A percentile compares a stretch with the other conserved stretches of the same genome.
phyloP scores from a whole-genome alignment of 306 rosid species.

The Cucurbita pepo region DNA sequence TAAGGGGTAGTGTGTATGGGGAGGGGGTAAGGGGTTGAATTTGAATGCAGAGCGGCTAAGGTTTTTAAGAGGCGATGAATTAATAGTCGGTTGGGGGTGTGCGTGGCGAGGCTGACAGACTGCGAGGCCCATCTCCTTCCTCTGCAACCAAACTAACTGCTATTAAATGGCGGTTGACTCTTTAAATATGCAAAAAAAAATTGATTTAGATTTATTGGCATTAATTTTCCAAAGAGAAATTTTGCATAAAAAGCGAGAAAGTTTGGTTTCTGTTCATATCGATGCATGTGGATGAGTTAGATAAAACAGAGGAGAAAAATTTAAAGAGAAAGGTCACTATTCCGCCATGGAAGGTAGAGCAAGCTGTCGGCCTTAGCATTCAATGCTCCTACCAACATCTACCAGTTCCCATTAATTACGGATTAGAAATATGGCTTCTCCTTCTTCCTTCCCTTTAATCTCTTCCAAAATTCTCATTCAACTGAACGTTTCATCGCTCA shows the following conservation, averaged over 20 bases:
- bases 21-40: not conserved
- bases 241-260: not conserved
- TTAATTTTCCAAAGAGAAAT: not conserved
- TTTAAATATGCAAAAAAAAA: not conserved
- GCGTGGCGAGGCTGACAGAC: not conserved
- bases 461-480: not conserved
- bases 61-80: not conserved
- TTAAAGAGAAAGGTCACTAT: not conserved
- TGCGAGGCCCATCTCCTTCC: not conserved
- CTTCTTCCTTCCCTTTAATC: not conserved
- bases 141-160: not conserved
- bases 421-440: not conserved
- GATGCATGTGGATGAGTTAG: not conserved
- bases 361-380: not conserved
- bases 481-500: not conserved
- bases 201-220: not conserved
- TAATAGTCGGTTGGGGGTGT: not conserved
- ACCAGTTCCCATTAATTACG: constrained; percentile 36
- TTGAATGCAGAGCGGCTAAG: not conserved
- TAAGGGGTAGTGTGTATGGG: not conserved
- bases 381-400: constrained; percentile 43
- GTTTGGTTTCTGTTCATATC: not conserved
- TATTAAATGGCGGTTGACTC: constrained; percentile 1
- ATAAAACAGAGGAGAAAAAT: too few relatives aligned
- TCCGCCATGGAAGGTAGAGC: constrained; percentile 1